Base-by-base conservation (phyloP, 257 asterid genomes). In the Henckelia pumila region DNA sequence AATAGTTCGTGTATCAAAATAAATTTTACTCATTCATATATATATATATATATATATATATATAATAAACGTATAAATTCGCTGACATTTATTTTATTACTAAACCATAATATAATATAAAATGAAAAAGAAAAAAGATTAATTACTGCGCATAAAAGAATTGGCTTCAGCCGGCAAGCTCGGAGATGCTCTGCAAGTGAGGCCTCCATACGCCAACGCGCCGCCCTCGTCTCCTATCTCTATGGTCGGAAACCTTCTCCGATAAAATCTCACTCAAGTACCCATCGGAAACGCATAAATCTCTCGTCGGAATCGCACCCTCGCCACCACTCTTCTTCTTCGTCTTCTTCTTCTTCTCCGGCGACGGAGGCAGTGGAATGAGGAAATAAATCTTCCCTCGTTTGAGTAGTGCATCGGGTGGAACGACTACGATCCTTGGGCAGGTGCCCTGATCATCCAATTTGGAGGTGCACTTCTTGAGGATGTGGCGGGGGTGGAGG, bases 321-420 rank as follows among this genome's bases (percentile, higher is more conserved):
- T 47, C 53, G 8, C 53, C 65, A 8, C 53, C 65, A 8, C 16
- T 70, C 17, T 58, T 78, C 85, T 57, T n/a, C n/a, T 74, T 82
- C 73, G 84, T 89, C 52, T 73, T 88, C 73, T 75, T 79, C 72
- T 74, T 85, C 3, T 84, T 77, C n/a, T 80, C 80, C 33, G 83
- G 78, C 67, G 81, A 4, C 25, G 84, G 75, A n/a, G 95, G 88
- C 19, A 84, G 61, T 8, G 97, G 97, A 79, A 88, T 85, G 61
- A 94, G 97, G 56, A 94, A 91, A 30, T 94, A 94, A 71, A 94
- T 90, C 83, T 85, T 88, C 22, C 99, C 99, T 37, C 97, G 95
- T 57, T 82, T 84, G 11, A 94, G 95, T 17, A 79, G 74, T 1
- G 95, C 89, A 59, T 91, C 97, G 16, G 97, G 97, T 19, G 89